phyloP scores from a whole-genome alignment of 139 green algal species.

The Tetraselmis chui region DNA sequence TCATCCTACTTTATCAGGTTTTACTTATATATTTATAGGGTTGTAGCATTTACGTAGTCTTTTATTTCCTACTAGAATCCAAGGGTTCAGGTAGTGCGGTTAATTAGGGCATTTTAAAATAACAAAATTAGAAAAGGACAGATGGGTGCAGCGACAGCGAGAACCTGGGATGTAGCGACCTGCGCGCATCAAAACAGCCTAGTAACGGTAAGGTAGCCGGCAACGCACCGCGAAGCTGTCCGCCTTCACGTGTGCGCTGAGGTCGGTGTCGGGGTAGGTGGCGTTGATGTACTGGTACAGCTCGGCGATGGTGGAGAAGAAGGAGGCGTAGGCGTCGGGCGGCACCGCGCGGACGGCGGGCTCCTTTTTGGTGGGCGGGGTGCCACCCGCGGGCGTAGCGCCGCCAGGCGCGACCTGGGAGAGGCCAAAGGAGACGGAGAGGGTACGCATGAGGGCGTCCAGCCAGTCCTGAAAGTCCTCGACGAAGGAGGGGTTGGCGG shows the following conservation, averaged over 20 bases:
- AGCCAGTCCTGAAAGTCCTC: conserved; percentile 19
- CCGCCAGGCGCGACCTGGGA: background rate
- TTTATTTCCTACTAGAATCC: no score
- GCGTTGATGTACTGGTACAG: background rate
- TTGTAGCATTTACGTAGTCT: no score
- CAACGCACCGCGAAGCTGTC: background rate
- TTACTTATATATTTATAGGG: no score
- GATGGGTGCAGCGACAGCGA: no score
- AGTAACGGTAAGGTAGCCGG: no score
- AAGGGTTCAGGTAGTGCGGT: no score
- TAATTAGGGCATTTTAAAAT: no score
- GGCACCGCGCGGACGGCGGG: background rate
- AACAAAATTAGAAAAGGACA: no score
- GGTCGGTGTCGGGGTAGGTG: background rate
- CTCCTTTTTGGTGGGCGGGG: background rate
- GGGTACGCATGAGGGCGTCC: background rate
- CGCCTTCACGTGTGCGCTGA: background rate
- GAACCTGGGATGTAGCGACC: no score
- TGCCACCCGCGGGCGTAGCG: background rate
- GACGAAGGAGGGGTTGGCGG: conserved; percentile 3
- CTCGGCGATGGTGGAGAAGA: background rate
- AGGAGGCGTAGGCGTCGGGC: background rate
- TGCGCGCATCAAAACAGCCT: no score
- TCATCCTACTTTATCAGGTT: no score
- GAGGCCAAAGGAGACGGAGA: background rate